Evolutionary conservation across 257 asterid species (phyloP), one percentile per base, ranked within the genome.

Genomic region (Datura wrightii): DNA sequence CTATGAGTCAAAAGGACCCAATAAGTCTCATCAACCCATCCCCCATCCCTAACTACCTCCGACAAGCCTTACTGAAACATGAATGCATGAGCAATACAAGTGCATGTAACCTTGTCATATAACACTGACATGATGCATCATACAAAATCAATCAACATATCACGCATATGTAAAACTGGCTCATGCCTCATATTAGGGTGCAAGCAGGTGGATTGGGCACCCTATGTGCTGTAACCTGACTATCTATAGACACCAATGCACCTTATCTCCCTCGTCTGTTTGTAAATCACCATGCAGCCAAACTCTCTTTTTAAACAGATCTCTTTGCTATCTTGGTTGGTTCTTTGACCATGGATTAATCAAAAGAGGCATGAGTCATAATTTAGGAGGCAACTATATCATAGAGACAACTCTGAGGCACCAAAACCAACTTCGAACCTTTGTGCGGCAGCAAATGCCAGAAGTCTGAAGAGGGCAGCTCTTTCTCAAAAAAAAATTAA

Each of bases 271-370:
- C 69, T 62, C 69, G 41, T 62, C 16, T 62, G 41, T 31, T 31
- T 62, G 69, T 62, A 62, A 62, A 62, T 62, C 69, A 62, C 41
- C 41, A 62, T 62, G 69, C 69, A 39, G 24, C 69, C 69, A 39
- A 62, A 62, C 41, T 62, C 69, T 62, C 69, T 62, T 62, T 24
- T 24, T 24, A 24, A 24, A 24, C 31, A 24, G 31, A 24, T 24
- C 31, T 24, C 31, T 24, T 24, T 24, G 31, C 31, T 24, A 24
- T 24, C 31, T 24, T 24, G 31, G 31, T 24, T 24, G 31, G 31
- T 24, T 24, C 31, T 24, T 24, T 24, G 31, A 24, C 31, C 31
- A 24, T 24, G 31, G 31, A 24, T 24, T 24, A 24, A 24, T 24
- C 31, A 24, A 24, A 24, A 24, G 31, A 24, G 31, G 31, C 31